Base-by-base conservation (phyloP, 2,329 filamentous ascomycete species). In the Diplodia intermedia region DNA sequence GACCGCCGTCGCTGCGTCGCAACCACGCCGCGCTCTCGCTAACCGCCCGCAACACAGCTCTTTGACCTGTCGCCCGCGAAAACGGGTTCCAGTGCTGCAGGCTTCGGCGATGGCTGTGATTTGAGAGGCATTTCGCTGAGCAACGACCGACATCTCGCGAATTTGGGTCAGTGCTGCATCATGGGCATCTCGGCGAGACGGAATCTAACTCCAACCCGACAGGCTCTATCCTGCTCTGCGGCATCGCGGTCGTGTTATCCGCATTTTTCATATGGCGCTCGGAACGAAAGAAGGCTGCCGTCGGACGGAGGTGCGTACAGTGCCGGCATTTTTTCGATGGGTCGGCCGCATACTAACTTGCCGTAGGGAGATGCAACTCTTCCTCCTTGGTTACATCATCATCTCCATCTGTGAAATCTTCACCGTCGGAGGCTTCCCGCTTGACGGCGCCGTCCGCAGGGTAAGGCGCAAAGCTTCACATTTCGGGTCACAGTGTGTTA, bases 321-420 rank as follows among this genome's bases (percentile, higher is more conserved):
- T 29, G 26, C 43, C 7, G 26, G 20, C 29, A 47, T 31, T 55
- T 38, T 47, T 47, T 8, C 40, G 18, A 20, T 52, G 23, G 47
- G 55, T 67, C 15, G 38, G n/a, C 63, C 29, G n/a, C 36, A 68
- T 67, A 71, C 74, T 77, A 36, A 76, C 75, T 73, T 14, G 67
- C 70, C 53, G 66, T 75, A 97, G 95, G 79, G 95, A 99, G 81
- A 98, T 99, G 88, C 95, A 99, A 85, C 75, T 97, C 40, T 98
- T 99, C 82, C 87, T 99, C 62, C 70, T 92, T 52, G 90, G 91
- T 62, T 99, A 93, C 79, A 90, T 97, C 68, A 81, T 98, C 69
- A 89, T 98, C 70, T 89, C 91, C 74, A 91, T 99, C 75, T 97
- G 94, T 81, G 95, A 98, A 79, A 97, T 99, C 75, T 97, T 99